These are phyloP conservation scores for Boletellus ananas DNA, from an alignment of 768 basidiomycete species.

Conservation along the genomic window DNA sequence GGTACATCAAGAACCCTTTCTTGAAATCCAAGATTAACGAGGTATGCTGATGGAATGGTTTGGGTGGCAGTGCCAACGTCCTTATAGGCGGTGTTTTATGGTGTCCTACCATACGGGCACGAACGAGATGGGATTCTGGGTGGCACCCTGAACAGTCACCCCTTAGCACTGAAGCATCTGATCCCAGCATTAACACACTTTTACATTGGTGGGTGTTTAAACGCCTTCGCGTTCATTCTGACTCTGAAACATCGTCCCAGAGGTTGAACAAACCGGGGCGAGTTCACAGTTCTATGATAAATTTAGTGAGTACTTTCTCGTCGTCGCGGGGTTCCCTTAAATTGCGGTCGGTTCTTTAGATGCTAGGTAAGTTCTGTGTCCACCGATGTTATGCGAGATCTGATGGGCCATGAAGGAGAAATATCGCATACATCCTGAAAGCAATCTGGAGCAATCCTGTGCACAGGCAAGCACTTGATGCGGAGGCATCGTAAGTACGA, in stretches of 20 bases:
- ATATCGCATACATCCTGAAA: conserved; percentile 84
- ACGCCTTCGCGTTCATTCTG: not conserved
- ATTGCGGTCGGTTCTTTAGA: conserved; percentile 33
- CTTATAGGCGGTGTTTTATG: conserved; percentile 66
- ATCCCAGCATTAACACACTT: conserved; percentile 91
- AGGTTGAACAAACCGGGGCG: conserved; percentile 96
- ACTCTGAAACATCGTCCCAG: conserved; percentile 37
- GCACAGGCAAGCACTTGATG: conserved; percentile 82
- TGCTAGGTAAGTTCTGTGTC: conserved; percentile 40
- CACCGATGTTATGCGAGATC: not conserved
- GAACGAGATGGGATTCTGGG: conserved; percentile 74
- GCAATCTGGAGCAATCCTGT: conserved; percentile 87
- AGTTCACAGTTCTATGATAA: conserved; percentile 99
- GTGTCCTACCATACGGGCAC: conserved; percentile 61
- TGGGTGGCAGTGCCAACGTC: conserved; percentile 1
- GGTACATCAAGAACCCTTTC: conserved; percentile 99
- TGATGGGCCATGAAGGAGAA: conserved; percentile 53
- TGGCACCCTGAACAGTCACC: conserved; percentile 77
- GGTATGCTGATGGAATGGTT: conserved; percentile 39
- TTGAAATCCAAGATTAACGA: conserved; percentile 95
- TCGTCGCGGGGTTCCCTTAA: conserved; percentile 4
- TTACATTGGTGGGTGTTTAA: conserved; percentile 67
- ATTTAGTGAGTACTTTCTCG: conserved; percentile 62
- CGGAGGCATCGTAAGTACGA: conserved; percentile 64
- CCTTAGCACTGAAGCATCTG: conserved; percentile 79